These are phyloP conservation scores for Hymenochaete sp. DNA, from an alignment of 1,284 basidiomycete genomes.

Conservation along the genomic window DNA sequence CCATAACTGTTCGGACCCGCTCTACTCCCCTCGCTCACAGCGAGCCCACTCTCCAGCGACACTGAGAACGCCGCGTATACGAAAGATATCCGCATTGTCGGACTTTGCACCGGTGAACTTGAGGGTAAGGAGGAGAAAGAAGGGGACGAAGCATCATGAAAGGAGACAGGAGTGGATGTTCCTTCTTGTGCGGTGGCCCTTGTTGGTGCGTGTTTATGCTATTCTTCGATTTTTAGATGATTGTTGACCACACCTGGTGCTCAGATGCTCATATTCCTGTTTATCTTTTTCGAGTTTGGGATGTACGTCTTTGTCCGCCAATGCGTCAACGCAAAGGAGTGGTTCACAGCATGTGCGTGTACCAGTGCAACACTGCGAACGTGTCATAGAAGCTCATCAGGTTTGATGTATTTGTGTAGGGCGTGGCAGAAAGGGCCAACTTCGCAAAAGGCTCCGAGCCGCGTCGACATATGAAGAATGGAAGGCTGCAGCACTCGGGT, in stretches of 20 bases:
- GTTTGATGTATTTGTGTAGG: conserved; percentile 37
- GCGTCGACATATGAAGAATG: conserved; percentile 75
- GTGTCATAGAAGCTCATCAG: too few species aligned
- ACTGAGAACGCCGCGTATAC: conserved; percentile 33
- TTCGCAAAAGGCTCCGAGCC: conserved; percentile 68
- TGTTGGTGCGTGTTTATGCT: conserved; percentile 51
- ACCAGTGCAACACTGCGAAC: conserved; percentile 1
- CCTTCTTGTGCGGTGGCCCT: conserved; percentile 79
- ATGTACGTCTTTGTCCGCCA: conserved; percentile 85
- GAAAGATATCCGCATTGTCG: conserved; percentile 81
- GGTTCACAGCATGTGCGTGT: conserved; percentile 69
- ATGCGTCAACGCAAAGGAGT: conserved; percentile 89
- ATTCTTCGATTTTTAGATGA: background rate
- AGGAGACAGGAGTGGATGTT: conserved; percentile 73
- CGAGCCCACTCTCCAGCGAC: too few species aligned
- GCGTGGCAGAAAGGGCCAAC: conserved; percentile 74
- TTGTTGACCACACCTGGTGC: background rate
- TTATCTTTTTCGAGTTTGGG: conserved; percentile 83
- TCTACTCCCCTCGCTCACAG: conserved; percentile 30
- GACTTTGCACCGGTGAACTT: conserved; percentile 92
- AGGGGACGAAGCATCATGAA: conserved; percentile 36
- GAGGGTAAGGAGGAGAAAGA: conserved; percentile 58
- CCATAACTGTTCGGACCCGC: too few species aligned
- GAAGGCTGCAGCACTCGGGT: conserved; percentile 70
- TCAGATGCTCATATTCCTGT: conserved; percentile 72